These are phyloP conservation scores for Simplicillium sp. DNA, from an alignment of 2,329 filamentous ascomycete genomes.

Conservation along the genomic window DNA sequence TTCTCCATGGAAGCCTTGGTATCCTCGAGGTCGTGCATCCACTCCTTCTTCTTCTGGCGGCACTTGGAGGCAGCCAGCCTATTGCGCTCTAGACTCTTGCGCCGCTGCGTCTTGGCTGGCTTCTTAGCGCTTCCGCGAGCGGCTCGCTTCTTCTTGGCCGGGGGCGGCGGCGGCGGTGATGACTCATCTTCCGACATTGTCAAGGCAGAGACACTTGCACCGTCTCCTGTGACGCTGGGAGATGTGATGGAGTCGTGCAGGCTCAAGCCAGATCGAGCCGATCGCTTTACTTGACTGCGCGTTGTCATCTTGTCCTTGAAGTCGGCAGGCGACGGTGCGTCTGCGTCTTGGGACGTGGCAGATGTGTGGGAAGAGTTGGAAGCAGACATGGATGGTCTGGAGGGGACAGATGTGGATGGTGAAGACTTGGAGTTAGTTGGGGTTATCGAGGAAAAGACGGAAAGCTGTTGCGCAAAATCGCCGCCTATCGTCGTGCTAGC, in stretches of 20 bases:
- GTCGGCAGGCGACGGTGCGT: slow-evolving; percentile 1
- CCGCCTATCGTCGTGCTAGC: no score
- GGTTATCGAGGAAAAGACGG: no score
- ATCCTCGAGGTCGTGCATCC: slow-evolving; percentile 39
- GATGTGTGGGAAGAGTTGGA: neutral
- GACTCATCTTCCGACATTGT: no score
- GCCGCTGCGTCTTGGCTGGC: slow-evolving; percentile 18
- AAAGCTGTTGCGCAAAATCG: no score
- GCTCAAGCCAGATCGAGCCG: no score
- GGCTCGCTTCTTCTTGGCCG: neutral
- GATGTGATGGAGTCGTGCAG: no score
- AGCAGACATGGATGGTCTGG: slow-evolving; percentile 1
- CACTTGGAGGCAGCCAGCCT: slow-evolving; percentile 66
- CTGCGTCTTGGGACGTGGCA: neutral
- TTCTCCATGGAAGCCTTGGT: slow-evolving; percentile 32
- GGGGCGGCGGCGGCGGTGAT: slow-evolving; percentile 1
- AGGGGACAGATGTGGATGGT: slow-evolving; percentile 6
- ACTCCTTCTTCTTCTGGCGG: slow-evolving; percentile 55
- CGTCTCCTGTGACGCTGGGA: no score
- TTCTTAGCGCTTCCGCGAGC: no score
- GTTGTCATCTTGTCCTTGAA: no score
- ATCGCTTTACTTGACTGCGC: no score
- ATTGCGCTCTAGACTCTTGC: slow-evolving; percentile 56
- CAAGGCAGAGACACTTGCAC: no score
- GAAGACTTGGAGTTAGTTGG: no score